These are phyloP conservation scores for Cutaneotrichosporon sp. DNA, from an alignment of 1,284 basidiomycete species.

Conservation along the genomic window DNA sequence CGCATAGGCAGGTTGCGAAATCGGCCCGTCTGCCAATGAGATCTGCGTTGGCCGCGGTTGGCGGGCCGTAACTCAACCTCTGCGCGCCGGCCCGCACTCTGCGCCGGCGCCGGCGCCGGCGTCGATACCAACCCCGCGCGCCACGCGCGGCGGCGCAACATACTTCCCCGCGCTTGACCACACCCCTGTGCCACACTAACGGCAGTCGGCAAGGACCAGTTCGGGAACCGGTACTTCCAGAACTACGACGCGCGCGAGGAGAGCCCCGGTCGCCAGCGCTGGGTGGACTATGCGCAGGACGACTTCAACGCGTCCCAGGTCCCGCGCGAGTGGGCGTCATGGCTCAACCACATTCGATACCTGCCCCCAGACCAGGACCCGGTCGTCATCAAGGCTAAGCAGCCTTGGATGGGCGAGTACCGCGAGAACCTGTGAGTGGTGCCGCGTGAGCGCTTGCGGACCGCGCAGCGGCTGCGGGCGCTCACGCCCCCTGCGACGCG, in stretches of 20 bases:
- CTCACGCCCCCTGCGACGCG: too few relatives aligned
- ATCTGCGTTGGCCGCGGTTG: too few relatives aligned
- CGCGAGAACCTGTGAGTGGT: slow-evolving; percentile 55
- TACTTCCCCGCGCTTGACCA: too few relatives aligned
- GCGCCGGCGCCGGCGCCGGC: too few relatives aligned
- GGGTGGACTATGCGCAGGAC: slow-evolving; percentile 87
- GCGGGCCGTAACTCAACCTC: too few relatives aligned
- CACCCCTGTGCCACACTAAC: slow-evolving; percentile 3
- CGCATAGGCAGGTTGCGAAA: too few relatives aligned
- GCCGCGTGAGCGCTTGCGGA: not conserved
- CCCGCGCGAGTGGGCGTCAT: slow-evolving; percentile 90
- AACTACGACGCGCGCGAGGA: slow-evolving; percentile 79
- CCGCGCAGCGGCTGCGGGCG: too few relatives aligned
- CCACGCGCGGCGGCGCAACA: too few relatives aligned
- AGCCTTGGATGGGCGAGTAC: slow-evolving; percentile 62
- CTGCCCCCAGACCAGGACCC: slow-evolving; percentile 70
- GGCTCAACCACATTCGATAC: slow-evolving; percentile 84
- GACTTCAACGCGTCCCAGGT: slow-evolving; percentile 84
- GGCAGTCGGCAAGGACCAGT: slow-evolving; percentile 77
- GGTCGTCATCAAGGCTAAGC: slow-evolving; percentile 62
- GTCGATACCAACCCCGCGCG: too few relatives aligned
- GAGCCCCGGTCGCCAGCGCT: slow-evolving; percentile 82
- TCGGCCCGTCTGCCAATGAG: too few relatives aligned
- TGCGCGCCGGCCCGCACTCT: too few relatives aligned
- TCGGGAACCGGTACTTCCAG: slow-evolving; percentile 88